Conservation (phyloP, 2,329 filamentous ascomycete genomes). For the Aspergillus uvarum region DNA sequence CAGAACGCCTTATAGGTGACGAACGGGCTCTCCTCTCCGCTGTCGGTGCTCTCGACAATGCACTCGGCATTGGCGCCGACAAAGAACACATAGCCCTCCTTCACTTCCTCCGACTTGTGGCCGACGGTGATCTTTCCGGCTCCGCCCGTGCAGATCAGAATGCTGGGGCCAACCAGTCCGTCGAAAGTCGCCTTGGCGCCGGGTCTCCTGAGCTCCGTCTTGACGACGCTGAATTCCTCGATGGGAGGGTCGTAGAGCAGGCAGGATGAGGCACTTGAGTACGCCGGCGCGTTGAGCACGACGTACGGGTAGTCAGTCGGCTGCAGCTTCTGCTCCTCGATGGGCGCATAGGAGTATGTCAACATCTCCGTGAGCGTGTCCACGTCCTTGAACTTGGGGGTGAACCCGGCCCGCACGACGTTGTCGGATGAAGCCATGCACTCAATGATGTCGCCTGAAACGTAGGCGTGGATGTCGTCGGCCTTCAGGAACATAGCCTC, state of each 20-base stretch:
- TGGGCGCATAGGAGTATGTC: constrained; percentile 93
- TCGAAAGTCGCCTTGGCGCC: constrained; percentile 88
- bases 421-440: constrained; percentile 99
- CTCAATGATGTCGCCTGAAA: constrained; percentile 80
- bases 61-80: constrained; percentile 85
- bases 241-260: constrained; percentile 92
- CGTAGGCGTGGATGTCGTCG: constrained; percentile 95
- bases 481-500: constrained; percentile 96
- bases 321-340: constrained; percentile 89
- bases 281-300: constrained; percentile 76
- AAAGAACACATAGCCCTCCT: constrained; percentile 74
- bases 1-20: constrained; percentile 93
- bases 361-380: constrained; percentile 83
- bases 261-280: constrained; percentile 71
- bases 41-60: constrained; percentile 65
- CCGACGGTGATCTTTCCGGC: constrained; percentile 82
- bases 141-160: constrained; percentile 86
- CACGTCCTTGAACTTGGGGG: constrained; percentile 98
- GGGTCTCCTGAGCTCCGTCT: constrained; percentile 67
- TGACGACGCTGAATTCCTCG: constrained; percentile 89
- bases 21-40: constrained; percentile 66
- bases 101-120: constrained; percentile 71
- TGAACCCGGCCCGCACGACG: constrained; percentile 94
- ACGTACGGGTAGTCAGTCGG: constrained; percentile 83
- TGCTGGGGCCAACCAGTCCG: constrained; percentile 80